Evolutionary conservation across 257 asterid species (phyloP).

Genomic region (Capsicum pubescens): DNA sequence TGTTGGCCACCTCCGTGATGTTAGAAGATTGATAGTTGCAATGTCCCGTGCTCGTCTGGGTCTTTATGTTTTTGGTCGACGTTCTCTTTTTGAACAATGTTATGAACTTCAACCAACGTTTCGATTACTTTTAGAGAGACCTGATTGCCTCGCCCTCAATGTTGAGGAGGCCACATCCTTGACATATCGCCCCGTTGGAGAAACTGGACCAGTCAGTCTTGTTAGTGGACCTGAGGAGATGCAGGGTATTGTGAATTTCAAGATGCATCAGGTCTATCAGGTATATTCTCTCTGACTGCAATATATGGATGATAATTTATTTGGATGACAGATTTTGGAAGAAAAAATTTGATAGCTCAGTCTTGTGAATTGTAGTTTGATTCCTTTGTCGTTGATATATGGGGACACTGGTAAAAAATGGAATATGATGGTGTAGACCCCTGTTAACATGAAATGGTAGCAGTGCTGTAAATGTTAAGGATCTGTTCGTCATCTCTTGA

Average conservation of each 20-base stretch:
- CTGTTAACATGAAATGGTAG: not conserved
- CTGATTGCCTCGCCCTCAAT: constrained; percentile 79
- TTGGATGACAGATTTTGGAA: constrained; percentile 2
- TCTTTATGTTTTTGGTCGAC: constrained; percentile 87
- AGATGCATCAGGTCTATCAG: constrained; percentile 76
- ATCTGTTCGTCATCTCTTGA: not conserved
- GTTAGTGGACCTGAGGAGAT: constrained; percentile 79
- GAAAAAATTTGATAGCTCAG: not conserved
- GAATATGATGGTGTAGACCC: not conserved
- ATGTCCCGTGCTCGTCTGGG: constrained; percentile 99
- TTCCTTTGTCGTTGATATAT: not conserved
- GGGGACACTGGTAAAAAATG: constrained; percentile 4
- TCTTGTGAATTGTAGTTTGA: not conserved
- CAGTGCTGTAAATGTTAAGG: not conserved
- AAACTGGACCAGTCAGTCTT: constrained; percentile 61
- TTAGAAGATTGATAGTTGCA: constrained; percentile 96
- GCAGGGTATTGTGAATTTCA: constrained; percentile 76
- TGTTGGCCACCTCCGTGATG: constrained; percentile 99
- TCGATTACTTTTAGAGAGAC: constrained; percentile 81
- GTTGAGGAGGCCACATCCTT: constrained; percentile 58
- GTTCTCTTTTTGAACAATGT: constrained; percentile 95
- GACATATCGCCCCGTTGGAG: constrained; percentile 84
- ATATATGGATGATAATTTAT: constrained; percentile 12
- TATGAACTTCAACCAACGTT: constrained; percentile 95
- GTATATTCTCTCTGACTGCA: constrained; percentile 46